A percentile compares a stretch with the other conserved stretches of the same genome.
These are phyloP conservation scores for Picea sitchensis DNA, from an alignment of 75 land plant genomes.

Conservation along the genomic window DNA sequence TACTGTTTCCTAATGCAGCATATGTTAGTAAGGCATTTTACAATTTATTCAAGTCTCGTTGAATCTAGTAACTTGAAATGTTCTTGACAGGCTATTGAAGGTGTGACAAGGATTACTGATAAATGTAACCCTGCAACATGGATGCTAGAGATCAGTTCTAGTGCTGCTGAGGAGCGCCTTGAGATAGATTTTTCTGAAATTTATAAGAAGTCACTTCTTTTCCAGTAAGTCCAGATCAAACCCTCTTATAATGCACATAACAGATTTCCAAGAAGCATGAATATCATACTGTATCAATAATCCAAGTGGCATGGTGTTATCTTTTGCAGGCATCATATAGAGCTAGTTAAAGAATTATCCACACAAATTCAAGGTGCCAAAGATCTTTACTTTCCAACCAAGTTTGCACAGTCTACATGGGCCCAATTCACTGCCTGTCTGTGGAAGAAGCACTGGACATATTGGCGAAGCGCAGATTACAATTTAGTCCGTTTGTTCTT, in stretches of 20 bases:
- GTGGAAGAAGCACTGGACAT: constrained; percentile 73
- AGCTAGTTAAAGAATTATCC: constrained; percentile 48
- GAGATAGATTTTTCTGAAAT: constrained; percentile 51
- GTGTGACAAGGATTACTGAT: constrained; percentile 47
- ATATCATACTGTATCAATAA: not conserved
- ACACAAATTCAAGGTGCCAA: constrained; percentile 30
- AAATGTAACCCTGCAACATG: constrained; percentile 72
- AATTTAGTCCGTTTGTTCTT: constrained; percentile 54
- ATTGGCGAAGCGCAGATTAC: constrained; percentile 71
- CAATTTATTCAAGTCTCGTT: not conserved
- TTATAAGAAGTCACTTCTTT: constrained; percentile 48
- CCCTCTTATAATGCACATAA: not conserved
- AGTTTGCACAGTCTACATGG: constrained; percentile 32
- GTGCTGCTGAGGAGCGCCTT: constrained; percentile 39
- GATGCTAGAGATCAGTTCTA: constrained; percentile 65
- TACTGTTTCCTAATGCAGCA: not conserved
- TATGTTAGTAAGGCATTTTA: not conserved
- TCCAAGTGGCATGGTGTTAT: not conserved
- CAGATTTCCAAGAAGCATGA: not conserved
- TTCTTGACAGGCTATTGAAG: constrained; percentile 34
- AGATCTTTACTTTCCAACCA: constrained; percentile 55
- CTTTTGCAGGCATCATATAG: constrained; percentile 26
- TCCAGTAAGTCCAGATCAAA: constrained; percentile 21
- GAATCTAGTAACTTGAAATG: not conserved
- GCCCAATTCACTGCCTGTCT: constrained; percentile 33